Base-by-base conservation (phyloP, 1,284 basidiomycete species). In the Leccinum fallax region DNA sequence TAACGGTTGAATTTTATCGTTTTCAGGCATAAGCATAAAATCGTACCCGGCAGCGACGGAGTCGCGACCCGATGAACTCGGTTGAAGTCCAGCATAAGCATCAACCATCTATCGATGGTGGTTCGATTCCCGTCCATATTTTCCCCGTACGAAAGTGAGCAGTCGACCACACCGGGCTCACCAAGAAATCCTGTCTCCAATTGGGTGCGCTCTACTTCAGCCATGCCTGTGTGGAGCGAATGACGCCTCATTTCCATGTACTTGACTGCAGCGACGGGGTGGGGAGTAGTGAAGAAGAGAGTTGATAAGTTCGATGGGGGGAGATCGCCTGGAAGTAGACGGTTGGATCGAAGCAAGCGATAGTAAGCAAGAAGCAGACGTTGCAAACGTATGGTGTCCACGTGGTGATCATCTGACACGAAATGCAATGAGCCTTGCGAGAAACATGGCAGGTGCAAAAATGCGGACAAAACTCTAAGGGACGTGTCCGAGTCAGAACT, bases 191-290 rank as follows among this genome's bases (percentile, higher is more conserved):
- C 74, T 40, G 75, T 75, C 72, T 93, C 91, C 67, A 93, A 73
- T 60, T 83, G 83, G 40, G 85, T 82, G 30, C 93, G 82, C 64
- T 90, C 88, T 0, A 76, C 81, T 74, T 96, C 94, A 43, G 85
- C 84, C 88, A 95, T 92, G 2, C 87, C 83, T 57, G 82, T 83
- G 68, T 93, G 89, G 57, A 89, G 73, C 0, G 90, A 83, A 72
- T 93, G 91, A 66, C 91, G 91, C 24, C 86, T 83, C 49, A 95
- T 87, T 7, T 93, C 88, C 19, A 96, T 78, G 40, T 91, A 80
- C 16, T 85, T 83, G 8, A 87, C 83, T 0, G 85, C 90, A 43
- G 76, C 69, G 70, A 94, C 88, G 4, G 86, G 76, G 68, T 87
- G 81, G n/a, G 82, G 76, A 43, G 83, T 71, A 74, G 80, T 84